A percentile compares a stretch with the other conserved stretches of the same genome.
phyloP scores from a whole-genome alignment of 2,329 filamentous ascomycete species.

The Orbilia blumenaviensis region DNA sequence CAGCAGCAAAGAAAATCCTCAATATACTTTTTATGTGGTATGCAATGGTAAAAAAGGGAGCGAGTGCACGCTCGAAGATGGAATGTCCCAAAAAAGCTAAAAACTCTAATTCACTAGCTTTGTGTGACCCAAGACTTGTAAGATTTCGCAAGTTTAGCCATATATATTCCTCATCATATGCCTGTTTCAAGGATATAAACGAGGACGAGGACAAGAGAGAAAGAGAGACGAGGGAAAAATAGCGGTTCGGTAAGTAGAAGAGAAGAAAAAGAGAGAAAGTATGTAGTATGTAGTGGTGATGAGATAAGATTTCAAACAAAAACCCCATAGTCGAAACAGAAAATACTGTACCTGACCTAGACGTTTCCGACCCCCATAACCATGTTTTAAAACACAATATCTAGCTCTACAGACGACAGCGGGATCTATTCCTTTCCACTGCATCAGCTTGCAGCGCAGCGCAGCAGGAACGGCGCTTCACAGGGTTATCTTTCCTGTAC shows the following conservation, averaged over 20 bases:
- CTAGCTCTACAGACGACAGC: background rate
- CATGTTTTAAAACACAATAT: slow-evolving; percentile 7
- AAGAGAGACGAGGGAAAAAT: background rate
- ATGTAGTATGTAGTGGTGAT: slow-evolving; percentile 1
- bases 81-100: background rate
- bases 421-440: slow-evolving; percentile 19
- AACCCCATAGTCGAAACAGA: too few relatives aligned
- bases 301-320: slow-evolving; percentile 1
- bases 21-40: background rate
- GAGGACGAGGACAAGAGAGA: background rate
- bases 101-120: background rate
- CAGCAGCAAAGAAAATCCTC: background rate
- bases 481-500: background rate
- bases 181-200: slow-evolving; percentile 3
- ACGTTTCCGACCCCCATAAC: background rate
- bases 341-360: background rate
- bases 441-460: too few relatives aligned
- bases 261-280: too few relatives aligned
- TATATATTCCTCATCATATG: background rate
- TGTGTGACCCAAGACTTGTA: slow-evolving; percentile 4
- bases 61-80: too few relatives aligned
- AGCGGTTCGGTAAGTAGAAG: background rate
- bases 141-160: slow-evolving; percentile 4
- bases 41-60: background rate
- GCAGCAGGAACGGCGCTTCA: background rate